Evolutionary conservation across 768 basidiomycete genomes (phyloP), one percentile per base, ranked within the genome.

Genomic region (Butyriboletus loyo): DNA sequence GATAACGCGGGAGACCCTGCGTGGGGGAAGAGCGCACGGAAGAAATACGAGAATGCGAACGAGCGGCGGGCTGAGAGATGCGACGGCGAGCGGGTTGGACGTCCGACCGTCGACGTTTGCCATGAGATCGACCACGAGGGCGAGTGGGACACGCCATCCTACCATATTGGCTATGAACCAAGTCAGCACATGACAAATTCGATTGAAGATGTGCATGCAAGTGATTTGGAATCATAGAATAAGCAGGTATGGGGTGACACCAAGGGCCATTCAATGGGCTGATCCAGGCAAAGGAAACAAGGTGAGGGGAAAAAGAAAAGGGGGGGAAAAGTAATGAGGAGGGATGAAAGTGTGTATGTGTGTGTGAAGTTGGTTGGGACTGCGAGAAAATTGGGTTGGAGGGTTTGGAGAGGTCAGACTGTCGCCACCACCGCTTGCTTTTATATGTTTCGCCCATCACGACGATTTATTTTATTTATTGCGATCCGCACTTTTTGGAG

Each of bases 141-240:
- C 60, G 27, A 24, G 56, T 59, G 57, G 66, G 73, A 75, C 77
- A 67, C 77, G 70, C 74, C 62, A 49, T 28, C 63, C 72, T 72
- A 75, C 76, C 76, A 77, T 78, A 74, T 77, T 73, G 77, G 74
- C 79, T 80, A 81, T 82, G 80, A 82, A 81, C 78, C 80, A 70
- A 77, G 64, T 63, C 66, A 67, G 30, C 44, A 61, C 61, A 27
- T 62, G 59, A 58, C 67, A 61, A 57, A 59, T 72, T 72, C 71
- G 56, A 73, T 2, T 56, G 68, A 71, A 70, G 54, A 53, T 60
- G 66, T 63, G 53, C 57, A 59, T 46, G 57, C 59, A 48, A 39
- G 46, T 60, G 63, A 61, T 58, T 75, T 66, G 75, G 75, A 63
- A 64, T 73, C 74, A 71, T 68, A 71, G 71, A 66, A 71, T 41